phyloP scores from a whole-genome alignment of 768 basidiomycete species.

The Tephrocybe sp. region DNA sequence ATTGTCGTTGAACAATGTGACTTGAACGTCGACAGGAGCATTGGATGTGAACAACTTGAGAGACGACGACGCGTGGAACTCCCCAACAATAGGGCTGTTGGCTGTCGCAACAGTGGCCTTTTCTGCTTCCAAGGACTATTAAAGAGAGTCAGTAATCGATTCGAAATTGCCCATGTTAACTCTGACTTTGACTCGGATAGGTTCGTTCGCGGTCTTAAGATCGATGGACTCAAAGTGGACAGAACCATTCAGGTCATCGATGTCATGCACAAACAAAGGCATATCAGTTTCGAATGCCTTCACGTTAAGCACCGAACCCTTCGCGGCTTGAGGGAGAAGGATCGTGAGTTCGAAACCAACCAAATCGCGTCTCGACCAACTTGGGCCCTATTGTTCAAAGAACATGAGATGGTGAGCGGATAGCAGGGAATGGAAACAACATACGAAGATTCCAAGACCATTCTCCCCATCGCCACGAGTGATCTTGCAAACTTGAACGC shows the following conservation, averaged over 20 bases:
- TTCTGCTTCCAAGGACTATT: constrained; percentile 29
- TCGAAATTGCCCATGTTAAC: not conserved
- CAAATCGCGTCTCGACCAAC: constrained; percentile 7
- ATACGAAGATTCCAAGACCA: constrained; percentile 35
- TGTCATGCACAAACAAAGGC: constrained; percentile 36
- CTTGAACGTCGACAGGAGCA: constrained; percentile 33
- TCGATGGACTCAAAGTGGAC: constrained; percentile 38
- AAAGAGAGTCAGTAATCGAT: not conserved
- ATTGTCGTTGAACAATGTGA: constrained; percentile 33
- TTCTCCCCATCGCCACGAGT: constrained; percentile 21
- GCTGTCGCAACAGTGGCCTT: constrained; percentile 28
- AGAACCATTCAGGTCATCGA: constrained; percentile 32
- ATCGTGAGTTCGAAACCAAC: constrained; percentile 23
- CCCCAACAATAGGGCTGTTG: constrained; percentile 46
- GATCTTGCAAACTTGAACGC: constrained; percentile 25
- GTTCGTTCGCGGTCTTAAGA: constrained; percentile 32
- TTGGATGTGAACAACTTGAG: constrained; percentile 39
- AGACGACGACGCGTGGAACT: constrained; percentile 32
- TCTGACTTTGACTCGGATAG: constrained; percentile 33
- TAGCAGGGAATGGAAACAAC: constrained; percentile 10
- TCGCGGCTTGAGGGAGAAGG: constrained; percentile 18
- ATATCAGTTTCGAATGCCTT: constrained; percentile 42
- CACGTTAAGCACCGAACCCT: constrained; percentile 26
- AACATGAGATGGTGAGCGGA: not conserved
- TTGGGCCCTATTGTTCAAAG: constrained; percentile 13